Evolutionary conservation across 148 eudicot genomes (phyloP).

Genomic region (Rhododendron williamsianum): DNA sequence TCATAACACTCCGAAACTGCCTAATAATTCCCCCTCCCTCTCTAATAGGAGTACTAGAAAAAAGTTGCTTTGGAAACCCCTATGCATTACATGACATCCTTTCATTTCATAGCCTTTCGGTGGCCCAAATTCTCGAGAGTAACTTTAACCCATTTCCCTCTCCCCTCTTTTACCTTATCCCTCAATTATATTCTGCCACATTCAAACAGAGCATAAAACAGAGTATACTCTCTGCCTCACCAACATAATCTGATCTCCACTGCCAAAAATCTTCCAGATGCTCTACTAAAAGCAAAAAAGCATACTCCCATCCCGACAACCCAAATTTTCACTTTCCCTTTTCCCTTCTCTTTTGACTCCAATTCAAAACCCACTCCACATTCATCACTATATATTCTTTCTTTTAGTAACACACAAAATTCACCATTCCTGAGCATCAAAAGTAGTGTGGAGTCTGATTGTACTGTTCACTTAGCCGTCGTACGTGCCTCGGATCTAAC

Average conservation of each 20-base stretch:
- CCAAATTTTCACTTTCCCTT: slow-evolving; percentile 10
- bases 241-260: slow-evolving; percentile 7
- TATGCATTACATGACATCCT: slow-evolving; percentile 1
- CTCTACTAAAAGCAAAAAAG: slow-evolving; percentile 21
- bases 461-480: not conserved
- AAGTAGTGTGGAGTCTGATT: not conserved
- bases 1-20: too few relatives aligned
- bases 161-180: not conserved
- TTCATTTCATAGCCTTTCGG: slow-evolving; percentile 27
- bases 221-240: not conserved
- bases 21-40: not conserved
- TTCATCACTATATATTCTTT: not conserved
- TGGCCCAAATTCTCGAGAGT: slow-evolving; percentile 20
- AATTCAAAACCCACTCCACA: not conserved
- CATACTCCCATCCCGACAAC: slow-evolving; percentile 11
- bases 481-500: not conserved
- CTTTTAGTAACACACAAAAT: not conserved
- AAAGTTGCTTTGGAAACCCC: slow-evolving; percentile 11
- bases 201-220: slow-evolving; percentile 1
- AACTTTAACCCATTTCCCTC: slow-evolving; percentile 5
- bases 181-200: slow-evolving; percentile 15
- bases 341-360: slow-evolving; percentile 29
- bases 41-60: not conserved
- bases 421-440: not conserved
- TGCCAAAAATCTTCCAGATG: slow-evolving; percentile 11